Conservation (phyloP, 805 yeast species). For the Helenozyma baotianmanensis region DNA sequence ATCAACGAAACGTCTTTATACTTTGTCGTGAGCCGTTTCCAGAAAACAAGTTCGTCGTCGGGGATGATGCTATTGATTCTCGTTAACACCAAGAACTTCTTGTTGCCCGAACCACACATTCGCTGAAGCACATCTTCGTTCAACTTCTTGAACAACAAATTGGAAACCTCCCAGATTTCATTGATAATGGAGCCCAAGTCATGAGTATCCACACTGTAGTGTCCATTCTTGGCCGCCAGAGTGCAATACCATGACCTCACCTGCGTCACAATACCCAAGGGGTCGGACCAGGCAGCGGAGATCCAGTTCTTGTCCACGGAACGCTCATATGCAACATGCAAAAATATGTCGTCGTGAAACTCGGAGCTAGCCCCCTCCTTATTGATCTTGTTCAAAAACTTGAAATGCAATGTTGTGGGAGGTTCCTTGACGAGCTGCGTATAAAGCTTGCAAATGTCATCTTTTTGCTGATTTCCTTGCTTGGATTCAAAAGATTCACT, state of each 20-base stretch:
- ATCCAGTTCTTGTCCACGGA: conserved; percentile 82
- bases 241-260: conserved; percentile 62
- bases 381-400: conserved; percentile 23
- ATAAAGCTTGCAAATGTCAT: conserved; percentile 15
- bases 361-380: conserved; percentile 18
- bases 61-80: conserved; percentile 70
- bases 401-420: conserved; percentile 33
- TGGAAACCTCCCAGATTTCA: conserved; percentile 62
- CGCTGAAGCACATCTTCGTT: conserved; percentile 29
- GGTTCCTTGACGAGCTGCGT: conserved; percentile 36
- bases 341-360: conserved; percentile 60
- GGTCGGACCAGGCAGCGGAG: conserved; percentile 86
- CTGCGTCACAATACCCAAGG: conserved; percentile 59
- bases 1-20: conserved; percentile 55
- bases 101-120: conserved; percentile 41
- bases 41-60: conserved; percentile 75
- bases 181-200: conserved; percentile 50
- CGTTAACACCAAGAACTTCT: conserved; percentile 61
- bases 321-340: conserved; percentile 83
- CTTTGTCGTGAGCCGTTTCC: conserved; percentile 68
- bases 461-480: conserved; percentile 2
- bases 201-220: conserved; percentile 14
- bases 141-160: conserved; percentile 35
- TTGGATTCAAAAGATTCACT: conserved; percentile 5
- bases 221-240: conserved; percentile 13